Evolutionary conservation across 140 eudicot species (phyloP), one percentile per base, ranked within the genome.

Genomic region (Erigeron philadelphicus): DNA sequence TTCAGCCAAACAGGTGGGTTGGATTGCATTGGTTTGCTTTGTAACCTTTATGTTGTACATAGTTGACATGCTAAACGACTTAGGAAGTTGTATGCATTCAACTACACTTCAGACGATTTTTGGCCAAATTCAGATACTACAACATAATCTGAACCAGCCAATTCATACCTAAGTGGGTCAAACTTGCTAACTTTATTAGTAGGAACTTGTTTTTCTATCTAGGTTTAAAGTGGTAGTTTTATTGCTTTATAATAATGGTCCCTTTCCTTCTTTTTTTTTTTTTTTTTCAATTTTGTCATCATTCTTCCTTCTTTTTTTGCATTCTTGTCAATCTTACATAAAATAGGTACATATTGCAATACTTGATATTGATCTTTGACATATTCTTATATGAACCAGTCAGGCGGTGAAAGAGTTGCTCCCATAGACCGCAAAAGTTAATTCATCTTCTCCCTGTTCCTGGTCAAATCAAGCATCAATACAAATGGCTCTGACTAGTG

Each of bases 381-480:
- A 38, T 54, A 49, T 50, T 16, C 15, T 43, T 42, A 3, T 50
- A 43, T 13, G 35, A 11, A 68, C 71, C 72, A 93, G 98, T 87
- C 78, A 76, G 70, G 90, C 84, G 19, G 87, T 89, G 67, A 84
- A 78, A 81, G 73, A 77, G 41, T 79, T 93, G 85, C 96, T 93
- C 46, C 98, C 98, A 50, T 93, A 81, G 63, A 42, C 67, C 18
- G 91, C 94, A 60, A 90, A 89, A 81, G 98, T 95, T 64, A 84
- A 93, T 64, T 86, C 89, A 62, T 85, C 98, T 58, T 69, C 83
- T 49, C 84, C 83, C 16, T 93, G 98, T 83, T 81, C 95, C 2
- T 93, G 98, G 89, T 81, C 67, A 89, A 63, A 76, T 89, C 76
- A 76, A 78, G 71, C 52, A 63, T 23, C 68, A 50, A 50, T 78